Conservation (phyloP, 805 yeast genomes). For the Cephaloascus albidus region DNA sequence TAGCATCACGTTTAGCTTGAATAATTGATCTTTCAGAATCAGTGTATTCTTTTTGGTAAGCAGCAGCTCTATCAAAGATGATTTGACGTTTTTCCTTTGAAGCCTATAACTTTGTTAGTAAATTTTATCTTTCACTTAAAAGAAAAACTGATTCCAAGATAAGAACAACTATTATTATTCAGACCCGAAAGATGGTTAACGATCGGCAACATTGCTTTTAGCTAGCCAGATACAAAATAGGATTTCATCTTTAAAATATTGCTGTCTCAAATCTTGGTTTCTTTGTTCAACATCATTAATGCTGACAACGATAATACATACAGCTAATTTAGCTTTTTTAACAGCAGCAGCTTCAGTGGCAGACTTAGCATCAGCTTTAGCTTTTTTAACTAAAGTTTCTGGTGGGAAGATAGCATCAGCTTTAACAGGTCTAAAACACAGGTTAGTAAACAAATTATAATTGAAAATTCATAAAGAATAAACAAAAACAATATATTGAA, state of each 20-base stretch:
- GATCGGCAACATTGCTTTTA: constrained; percentile 62
- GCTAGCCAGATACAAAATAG: constrained; percentile 53
- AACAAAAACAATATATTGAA: constrained; percentile 1
- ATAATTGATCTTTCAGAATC: constrained; percentile 84
- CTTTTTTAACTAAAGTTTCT: constrained; percentile 80
- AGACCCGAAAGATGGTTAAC: constrained; percentile 87
- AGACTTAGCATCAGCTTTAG: constrained; percentile 69
- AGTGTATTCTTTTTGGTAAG: constrained; percentile 90
- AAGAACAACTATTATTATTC: constrained; percentile 17
- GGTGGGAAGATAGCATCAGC: constrained; percentile 27
- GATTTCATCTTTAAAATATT: constrained; percentile 41
- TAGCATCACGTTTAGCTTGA: constrained; percentile 87
- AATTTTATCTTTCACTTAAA: no score
- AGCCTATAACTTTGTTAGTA: constrained; percentile 30
- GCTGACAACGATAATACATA: constrained; percentile 37
- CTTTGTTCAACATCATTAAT: constrained; percentile 5
- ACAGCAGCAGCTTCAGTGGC: constrained; percentile 74
- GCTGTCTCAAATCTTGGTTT: constrained; percentile 9
- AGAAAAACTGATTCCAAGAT: no score
- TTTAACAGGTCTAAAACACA: constrained; percentile 31
- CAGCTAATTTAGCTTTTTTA: constrained; percentile 69
- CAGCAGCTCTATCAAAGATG: constrained; percentile 90
- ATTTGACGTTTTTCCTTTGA: constrained; percentile 49
- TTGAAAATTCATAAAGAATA: not conserved
- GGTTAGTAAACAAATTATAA: constrained; percentile 4